Percentiles rank a stretch among this genome's conserved stretches.
phyloP scores from a whole-genome alignment of 1,139 yeast species.

The Diutina pseudorugosa region DNA sequence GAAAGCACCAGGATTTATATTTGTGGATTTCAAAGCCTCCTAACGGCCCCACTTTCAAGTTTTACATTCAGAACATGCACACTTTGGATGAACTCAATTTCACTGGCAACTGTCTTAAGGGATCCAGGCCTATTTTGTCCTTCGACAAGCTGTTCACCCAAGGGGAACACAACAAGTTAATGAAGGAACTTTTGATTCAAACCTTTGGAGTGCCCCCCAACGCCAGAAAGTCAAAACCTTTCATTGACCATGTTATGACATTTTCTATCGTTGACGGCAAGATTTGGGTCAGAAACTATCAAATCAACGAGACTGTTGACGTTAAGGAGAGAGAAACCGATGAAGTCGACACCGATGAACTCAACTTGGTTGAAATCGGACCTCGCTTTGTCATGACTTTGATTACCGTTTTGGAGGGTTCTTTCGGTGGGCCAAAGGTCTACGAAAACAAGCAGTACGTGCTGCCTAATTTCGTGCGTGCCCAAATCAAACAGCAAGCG shows the following conservation, averaged over 20 bases:
- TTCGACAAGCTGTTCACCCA: slow-evolving; percentile 65
- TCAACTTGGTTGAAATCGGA: slow-evolving; percentile 86
- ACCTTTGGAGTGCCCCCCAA: slow-evolving; percentile 93
- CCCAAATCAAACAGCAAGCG: slow-evolving; percentile 70
- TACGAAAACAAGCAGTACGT: slow-evolving; percentile 95
- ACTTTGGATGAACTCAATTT: slow-evolving; percentile 93
- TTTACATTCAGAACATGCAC: slow-evolving; percentile 88
- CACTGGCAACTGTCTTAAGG: slow-evolving; percentile 91
- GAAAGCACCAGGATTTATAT: slow-evolving; percentile 93
- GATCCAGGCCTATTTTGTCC: slow-evolving; percentile 90
- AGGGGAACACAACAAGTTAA: slow-evolving; percentile 51
- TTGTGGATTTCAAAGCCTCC: slow-evolving; percentile 95
- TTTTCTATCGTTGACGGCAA: slow-evolving; percentile 88
- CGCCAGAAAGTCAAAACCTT: slow-evolving; percentile 92
- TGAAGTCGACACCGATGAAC: slow-evolving; percentile 33
- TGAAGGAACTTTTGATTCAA: slow-evolving; percentile 79
- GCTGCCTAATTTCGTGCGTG: slow-evolving; percentile 89
- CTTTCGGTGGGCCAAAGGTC: slow-evolving; percentile 96
- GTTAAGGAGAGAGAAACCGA: slow-evolving; percentile 37
- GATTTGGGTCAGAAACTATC: slow-evolving; percentile 93
- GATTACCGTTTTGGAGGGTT: slow-evolving; percentile 87
- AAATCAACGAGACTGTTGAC: slow-evolving; percentile 64
- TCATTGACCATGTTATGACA: slow-evolving; percentile 88
- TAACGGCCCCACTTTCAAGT: slow-evolving; percentile 93
- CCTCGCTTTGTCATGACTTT: slow-evolving; percentile 93